Evolutionary conservation across 163 green algal species (phyloP).

Genomic region (Prototheca cutis): DNA sequence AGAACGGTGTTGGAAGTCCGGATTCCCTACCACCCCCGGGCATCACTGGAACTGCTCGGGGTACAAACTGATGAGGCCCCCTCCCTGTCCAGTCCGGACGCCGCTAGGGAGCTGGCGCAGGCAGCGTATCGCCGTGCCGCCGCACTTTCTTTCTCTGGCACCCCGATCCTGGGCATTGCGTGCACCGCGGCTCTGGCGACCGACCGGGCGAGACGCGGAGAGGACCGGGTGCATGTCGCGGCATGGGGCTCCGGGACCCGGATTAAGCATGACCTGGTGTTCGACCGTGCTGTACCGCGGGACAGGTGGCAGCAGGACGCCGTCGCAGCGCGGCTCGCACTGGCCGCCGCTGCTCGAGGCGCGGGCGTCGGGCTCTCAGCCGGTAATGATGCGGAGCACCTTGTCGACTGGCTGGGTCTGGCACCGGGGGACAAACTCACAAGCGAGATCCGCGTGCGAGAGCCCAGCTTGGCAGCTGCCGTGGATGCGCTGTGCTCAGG

Average conservation of each 20-base stretch:
- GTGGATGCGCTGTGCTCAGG: not conserved
- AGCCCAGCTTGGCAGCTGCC: not conserved
- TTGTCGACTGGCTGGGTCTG: not conserved
- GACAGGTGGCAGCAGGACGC: conserved; percentile 28
- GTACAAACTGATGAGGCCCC: conserved; percentile 4
- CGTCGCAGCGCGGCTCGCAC: conserved; percentile 27
- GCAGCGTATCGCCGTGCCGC: conserved; percentile 49
- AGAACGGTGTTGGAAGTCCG: conserved; percentile 58
- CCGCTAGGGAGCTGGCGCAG: conserved; percentile 39
- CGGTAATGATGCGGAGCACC: too few relatives aligned
- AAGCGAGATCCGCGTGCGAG: not conserved
- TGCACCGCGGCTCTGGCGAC: conserved; percentile 55
- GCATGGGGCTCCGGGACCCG: conserved; percentile 5
- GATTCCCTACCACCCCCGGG: conserved; percentile 51
- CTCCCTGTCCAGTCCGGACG: conserved; percentile 17
- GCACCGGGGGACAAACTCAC: not conserved
- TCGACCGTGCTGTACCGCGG: conserved; percentile 26
- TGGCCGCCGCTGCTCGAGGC: conserved; percentile 25
- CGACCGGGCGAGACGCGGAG: conserved; percentile 36
- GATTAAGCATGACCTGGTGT: conserved; percentile 5
- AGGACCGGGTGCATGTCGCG: conserved; percentile 33
- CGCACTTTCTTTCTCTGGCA: conserved; percentile 39
- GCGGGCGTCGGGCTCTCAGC: too few relatives aligned
- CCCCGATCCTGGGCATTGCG: conserved; percentile 45
- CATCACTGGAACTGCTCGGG: conserved; percentile 42